Base-by-base conservation (phyloP, 192 early-diverging fungal genomes). In the Coemansia sp. region DNA sequence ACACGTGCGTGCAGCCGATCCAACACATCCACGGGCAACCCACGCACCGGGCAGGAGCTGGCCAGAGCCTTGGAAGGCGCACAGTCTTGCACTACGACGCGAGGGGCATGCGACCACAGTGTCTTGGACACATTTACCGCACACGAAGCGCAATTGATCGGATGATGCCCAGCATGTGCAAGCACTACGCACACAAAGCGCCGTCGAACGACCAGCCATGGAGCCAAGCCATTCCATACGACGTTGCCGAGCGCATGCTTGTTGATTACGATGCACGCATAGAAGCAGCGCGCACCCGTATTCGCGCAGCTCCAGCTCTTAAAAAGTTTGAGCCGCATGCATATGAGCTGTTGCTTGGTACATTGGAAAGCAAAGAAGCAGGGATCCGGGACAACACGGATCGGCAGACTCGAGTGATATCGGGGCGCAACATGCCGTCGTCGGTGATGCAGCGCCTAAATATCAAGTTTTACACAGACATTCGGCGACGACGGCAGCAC, bases 381-480 rank as follows among this genome's bases (percentile, higher is more conserved):
- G 47, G 6, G 5, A 17, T 19, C 8, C 15, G 32, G 32, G 32
- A 35, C 6, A n/a, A 8, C 19, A 19, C 48, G 19, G 53, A 17
- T 32, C n/a, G 29, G 19, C 29, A 9, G 55, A 17, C 27, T 5
- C 29, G 25, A 8, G 32, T 29, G 19, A 52, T 54, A 3, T 22
- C 39, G 9, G 55, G 63, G 27, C 63, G 38, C 37, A 50, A 61
- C 22, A 80, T 80, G 77, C 77, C 77, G 17, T 80, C 77, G 50
- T 70, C 77, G 25, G 59, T 80, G 47, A 80, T 80, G 77, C 62
- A 32, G 32, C 64, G 62, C 12, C 64, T 74, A 3, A 53, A 57
- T 9, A 57, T 80, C 17, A 50, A 59, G 49, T 65, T 66, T 15
- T 59, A 65, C 35, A 37, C 35, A 17, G 77, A 74, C 5, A 57